These are phyloP conservation scores for Lactifluus rugatus DNA, from an alignment of 768 basidiomycete genomes.

Conservation along the genomic window DNA sequence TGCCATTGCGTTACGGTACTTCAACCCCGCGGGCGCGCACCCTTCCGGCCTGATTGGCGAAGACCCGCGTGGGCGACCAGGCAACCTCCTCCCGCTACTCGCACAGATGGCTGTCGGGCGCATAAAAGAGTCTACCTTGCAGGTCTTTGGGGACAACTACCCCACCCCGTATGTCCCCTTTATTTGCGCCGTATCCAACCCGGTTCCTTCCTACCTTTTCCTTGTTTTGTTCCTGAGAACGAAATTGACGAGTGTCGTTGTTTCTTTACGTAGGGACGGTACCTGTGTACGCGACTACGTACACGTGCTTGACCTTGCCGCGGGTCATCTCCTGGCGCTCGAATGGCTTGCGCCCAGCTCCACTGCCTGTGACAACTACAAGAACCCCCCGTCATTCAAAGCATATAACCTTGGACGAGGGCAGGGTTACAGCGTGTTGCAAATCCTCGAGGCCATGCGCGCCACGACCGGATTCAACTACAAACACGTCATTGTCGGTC, in stretches of 20 bases:
- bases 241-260: background rate
- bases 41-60: slow-evolving; percentile 93
- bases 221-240: background rate
- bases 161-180: slow-evolving; percentile 64
- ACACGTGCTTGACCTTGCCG: slow-evolving; percentile 89
- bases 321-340: slow-evolving; percentile 85
- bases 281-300: slow-evolving; percentile 97
- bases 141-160: slow-evolving; percentile 95
- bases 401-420: slow-evolving; percentile 97
- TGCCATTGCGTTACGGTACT: slow-evolving; percentile 86
- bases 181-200: background rate
- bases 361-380: slow-evolving; percentile 47
- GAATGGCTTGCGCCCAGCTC: slow-evolving; percentile 65
- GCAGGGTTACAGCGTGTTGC: slow-evolving; percentile 80
- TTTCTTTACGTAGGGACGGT: slow-evolving; percentile 53
- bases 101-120: slow-evolving; percentile 93
- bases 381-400: slow-evolving; percentile 59
- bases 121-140: slow-evolving; percentile 47
- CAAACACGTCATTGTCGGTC: slow-evolving; percentile 81
- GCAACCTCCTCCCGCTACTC: slow-evolving; percentile 86
- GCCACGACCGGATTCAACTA: slow-evolving; percentile 83
- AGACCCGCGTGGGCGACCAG: slow-evolving; percentile 91
- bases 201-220: background rate
- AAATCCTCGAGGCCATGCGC: slow-evolving; percentile 92
- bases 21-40: slow-evolving; percentile 99